Evolutionary conservation across 306 rosid genomes (phyloP).

Genomic region (Ceratonia siliqua): DNA sequence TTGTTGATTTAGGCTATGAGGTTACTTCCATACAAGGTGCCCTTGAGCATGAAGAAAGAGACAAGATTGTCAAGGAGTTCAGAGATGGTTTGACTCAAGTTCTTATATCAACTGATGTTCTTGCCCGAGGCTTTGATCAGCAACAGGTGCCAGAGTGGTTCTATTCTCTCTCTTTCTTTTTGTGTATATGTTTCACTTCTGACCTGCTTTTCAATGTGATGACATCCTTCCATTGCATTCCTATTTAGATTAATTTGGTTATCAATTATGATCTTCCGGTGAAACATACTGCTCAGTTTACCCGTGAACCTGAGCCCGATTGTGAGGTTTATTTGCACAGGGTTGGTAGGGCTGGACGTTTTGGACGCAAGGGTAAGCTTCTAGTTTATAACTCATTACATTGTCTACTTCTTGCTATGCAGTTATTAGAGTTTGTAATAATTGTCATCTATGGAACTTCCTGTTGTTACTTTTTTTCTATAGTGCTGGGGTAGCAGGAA

Average conservation of each 20-base stretch:
- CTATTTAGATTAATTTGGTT: constrained; percentile 61
- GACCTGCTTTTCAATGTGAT: background rate
- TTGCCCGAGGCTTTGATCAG: constrained; percentile 82
- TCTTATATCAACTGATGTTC: constrained; percentile 75
- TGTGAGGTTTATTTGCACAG: constrained; percentile 75
- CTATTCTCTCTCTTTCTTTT: background rate
- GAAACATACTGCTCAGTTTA: constrained; percentile 39
- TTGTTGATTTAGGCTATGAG: constrained; percentile 63
- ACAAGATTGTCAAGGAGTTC: constrained; percentile 82
- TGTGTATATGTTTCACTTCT: background rate
- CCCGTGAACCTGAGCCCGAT: constrained; percentile 53
- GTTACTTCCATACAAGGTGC: constrained; percentile 84
- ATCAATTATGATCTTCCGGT: constrained; percentile 75
- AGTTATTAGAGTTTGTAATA: background rate
- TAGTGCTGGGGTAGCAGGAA: background rate
- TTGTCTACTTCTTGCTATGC: background rate
- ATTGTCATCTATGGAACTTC: constrained; percentile 2
- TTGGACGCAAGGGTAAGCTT: constrained; percentile 76
- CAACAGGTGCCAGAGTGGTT: constrained; percentile 54
- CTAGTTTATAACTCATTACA: background rate
- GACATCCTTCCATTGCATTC: background rate
- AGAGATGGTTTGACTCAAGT: constrained; percentile 80
- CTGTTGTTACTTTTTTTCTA: background rate
- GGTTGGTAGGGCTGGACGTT: constrained; percentile 79
- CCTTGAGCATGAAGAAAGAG: constrained; percentile 59